Conservation (phyloP, 768 basidiomycete genomes). For the Pholiota molesta region DNA sequence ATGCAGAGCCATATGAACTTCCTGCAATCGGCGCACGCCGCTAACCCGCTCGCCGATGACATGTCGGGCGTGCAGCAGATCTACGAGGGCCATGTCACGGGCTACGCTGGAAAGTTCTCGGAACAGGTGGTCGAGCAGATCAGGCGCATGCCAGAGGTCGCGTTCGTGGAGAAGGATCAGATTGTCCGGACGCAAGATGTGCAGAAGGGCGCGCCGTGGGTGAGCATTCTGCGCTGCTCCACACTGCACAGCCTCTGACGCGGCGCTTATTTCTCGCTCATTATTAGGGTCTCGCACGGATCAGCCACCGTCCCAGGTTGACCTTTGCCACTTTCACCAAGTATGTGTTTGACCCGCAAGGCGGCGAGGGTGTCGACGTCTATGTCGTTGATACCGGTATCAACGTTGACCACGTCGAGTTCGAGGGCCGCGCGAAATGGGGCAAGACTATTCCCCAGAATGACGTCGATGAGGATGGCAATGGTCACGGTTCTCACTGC, state of each 20-base stretch:
- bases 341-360: constrained; percentile 71
- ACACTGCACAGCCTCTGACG: constrained; percentile 16
- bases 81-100: constrained; percentile 72
- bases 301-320: constrained; percentile 84
- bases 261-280: constrained; percentile 2
- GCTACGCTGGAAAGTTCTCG: constrained; percentile 84
- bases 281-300: constrained; percentile 87
- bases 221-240: constrained; percentile 37
- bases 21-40: constrained; percentile 62
- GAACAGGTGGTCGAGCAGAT: constrained; percentile 71
- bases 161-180: constrained; percentile 93
- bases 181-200: constrained; percentile 76
- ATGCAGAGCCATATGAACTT: constrained; percentile 81
- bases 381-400: constrained; percentile 91
- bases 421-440: constrained; percentile 90
- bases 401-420: constrained; percentile 82
- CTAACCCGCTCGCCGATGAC: constrained; percentile 52
- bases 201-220: constrained; percentile 86
- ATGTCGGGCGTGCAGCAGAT: constrained; percentile 70
- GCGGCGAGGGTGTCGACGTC: constrained; percentile 94
- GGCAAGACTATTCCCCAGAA: constrained; percentile 88
- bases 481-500: constrained; percentile 95
- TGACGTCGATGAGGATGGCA: constrained; percentile 87
- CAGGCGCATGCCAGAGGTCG: constrained; percentile 85
- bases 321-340: constrained; percentile 80